Evolutionary conservation across 2,329 filamentous ascomycete genomes (phyloP).

Genomic region (Colletotrichum caudatum): DNA sequence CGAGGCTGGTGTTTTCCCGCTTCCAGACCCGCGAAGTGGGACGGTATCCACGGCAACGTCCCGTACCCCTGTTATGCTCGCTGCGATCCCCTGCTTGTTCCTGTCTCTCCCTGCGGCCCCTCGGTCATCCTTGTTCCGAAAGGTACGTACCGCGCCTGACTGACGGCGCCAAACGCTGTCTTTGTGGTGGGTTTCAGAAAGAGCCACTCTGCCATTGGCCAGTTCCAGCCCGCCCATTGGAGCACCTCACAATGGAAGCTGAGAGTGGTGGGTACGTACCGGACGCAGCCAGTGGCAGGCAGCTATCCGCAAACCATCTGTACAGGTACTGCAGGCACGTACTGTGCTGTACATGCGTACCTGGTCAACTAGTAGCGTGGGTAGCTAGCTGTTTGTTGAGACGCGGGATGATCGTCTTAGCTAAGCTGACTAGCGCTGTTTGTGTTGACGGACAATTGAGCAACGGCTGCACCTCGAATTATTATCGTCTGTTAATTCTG

Average conservation of each 20-base stretch:
- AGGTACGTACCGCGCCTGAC: background rate
- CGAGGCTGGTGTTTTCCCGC: conserved; percentile 23
- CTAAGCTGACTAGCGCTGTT: conserved; percentile 2
- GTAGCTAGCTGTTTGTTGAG: background rate
- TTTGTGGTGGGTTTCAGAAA: conserved; percentile 37
- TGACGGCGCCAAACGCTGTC: background rate
- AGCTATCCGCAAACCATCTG: too few relatives aligned
- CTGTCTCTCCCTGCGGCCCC: background rate
- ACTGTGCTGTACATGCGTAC: too few relatives aligned
- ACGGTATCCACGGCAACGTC: conserved; percentile 36
- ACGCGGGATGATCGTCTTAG: background rate
- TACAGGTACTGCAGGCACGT: background rate
- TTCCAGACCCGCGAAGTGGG: conserved; percentile 20
- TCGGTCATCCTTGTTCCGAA: background rate
- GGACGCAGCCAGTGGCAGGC: too few relatives aligned
- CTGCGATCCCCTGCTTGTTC: background rate
- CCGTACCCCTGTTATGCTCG: background rate
- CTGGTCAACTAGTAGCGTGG: too few relatives aligned
- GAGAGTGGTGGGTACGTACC: background rate
- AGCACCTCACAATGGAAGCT: background rate
- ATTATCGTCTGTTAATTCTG: background rate
- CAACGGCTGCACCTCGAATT: background rate
- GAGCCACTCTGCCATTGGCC: conserved; percentile 35
- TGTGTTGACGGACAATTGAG: background rate
- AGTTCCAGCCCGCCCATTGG: too few relatives aligned